Conservation (phyloP, 1,139 yeast genomes). For the Diutina catenulata region DNA sequence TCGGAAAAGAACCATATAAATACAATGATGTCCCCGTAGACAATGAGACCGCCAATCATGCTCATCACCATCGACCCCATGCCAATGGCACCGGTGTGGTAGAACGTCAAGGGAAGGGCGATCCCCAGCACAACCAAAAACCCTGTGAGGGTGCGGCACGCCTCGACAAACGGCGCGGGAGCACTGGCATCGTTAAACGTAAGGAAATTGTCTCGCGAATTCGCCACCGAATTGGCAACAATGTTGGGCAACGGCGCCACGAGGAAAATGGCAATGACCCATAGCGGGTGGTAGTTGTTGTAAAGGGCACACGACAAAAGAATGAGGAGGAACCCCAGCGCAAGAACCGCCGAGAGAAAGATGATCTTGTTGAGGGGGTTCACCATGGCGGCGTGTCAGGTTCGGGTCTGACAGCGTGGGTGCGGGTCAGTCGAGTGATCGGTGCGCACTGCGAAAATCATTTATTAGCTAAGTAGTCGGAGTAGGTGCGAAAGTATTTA, state of each 20-base stretch:
- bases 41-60: constrained; percentile 56
- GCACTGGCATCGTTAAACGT: constrained; percentile 27
- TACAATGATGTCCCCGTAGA: constrained; percentile 58
- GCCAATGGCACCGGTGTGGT: constrained; percentile 46
- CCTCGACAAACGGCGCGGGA: constrained; percentile 30
- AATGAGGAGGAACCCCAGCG: constrained; percentile 63
- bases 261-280: constrained; percentile 54
- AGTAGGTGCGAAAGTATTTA: no score
- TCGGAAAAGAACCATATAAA: constrained; percentile 62
- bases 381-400: constrained; percentile 7
- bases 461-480: no score
- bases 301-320: constrained; percentile 64
- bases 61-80: constrained; percentile 55
- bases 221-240: constrained; percentile 31
- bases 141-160: constrained; percentile 54
- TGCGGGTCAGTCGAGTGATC: no score
- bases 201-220: constrained; percentile 45
- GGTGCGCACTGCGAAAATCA: no score
- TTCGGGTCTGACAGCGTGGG: not conserved
- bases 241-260: constrained; percentile 62
- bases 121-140: constrained; percentile 58
- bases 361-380: constrained; percentile 62
- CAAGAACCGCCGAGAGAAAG: constrained; percentile 57
- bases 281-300: constrained; percentile 59
- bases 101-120: constrained; percentile 51